phyloP scores from a whole-genome alignment of 257 asterid genomes.

The Leptodermis oblonga region DNA sequence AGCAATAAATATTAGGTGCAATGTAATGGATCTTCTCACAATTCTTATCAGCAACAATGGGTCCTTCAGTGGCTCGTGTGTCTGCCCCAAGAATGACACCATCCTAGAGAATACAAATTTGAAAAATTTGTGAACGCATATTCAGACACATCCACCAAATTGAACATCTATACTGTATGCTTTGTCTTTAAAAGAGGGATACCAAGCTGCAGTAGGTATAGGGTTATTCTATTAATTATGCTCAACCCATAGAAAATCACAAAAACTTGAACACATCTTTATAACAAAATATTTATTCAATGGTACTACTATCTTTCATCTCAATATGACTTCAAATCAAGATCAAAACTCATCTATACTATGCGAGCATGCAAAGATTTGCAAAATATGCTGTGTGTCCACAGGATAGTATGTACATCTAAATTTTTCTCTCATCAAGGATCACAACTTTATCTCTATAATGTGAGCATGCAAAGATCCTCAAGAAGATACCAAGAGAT shows the following conservation, averaged over 20 bases:
- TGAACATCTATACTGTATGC: neutral
- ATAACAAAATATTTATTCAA: neutral
- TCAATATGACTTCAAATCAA: neutral
- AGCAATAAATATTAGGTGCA: conserved; percentile 81
- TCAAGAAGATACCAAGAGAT: neutral
- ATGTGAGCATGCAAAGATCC: neutral
- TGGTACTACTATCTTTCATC: neutral
- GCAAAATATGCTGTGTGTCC: neutral
- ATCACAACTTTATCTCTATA: neutral
- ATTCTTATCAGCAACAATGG: conserved; percentile 98
- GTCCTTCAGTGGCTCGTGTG: conserved; percentile 96
- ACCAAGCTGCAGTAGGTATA: neutral
- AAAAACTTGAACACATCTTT: neutral
- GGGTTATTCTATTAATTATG: neutral
- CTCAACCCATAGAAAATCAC: neutral
- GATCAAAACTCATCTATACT: neutral
- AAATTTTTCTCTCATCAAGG: neutral
- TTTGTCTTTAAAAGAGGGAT: neutral
- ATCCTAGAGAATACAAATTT: conserved; percentile 43
- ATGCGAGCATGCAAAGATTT: neutral
- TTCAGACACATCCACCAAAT: conserved; percentile 1
- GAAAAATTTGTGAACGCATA: conserved; percentile 13
- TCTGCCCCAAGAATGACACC: conserved; percentile 99
- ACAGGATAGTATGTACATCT: neutral
- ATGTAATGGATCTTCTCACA: conserved; percentile 95